Evolutionary conservation across 2,329 filamentous ascomycete genomes (phyloP).

Genomic region (Penicillium expansum): DNA sequence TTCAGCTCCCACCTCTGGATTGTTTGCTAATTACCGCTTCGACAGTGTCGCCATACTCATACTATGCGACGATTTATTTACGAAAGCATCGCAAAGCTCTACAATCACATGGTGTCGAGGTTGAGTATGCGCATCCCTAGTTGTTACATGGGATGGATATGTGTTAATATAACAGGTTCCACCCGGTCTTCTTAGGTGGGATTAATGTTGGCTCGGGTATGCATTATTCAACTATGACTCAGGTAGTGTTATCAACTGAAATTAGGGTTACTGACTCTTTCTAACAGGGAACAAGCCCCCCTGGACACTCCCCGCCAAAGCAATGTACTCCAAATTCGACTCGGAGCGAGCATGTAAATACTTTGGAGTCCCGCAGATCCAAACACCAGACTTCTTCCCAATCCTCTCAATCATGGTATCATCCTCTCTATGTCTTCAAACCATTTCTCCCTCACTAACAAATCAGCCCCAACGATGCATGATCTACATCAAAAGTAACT

Average conservation of each 20-base stretch:
- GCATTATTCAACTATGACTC: not conserved
- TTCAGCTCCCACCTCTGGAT: not conserved
- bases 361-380: slow-evolving; percentile 43
- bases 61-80: slow-evolving; percentile 57
- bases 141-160: not conserved
- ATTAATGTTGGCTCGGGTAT: slow-evolving; percentile 61
- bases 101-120: slow-evolving; percentile 56
- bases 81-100: slow-evolving; percentile 56
- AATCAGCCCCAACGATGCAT: slow-evolving; percentile 62
- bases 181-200: slow-evolving; percentile 69
- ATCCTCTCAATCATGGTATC: slow-evolving; percentile 52
- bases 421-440: slow-evolving; percentile 29
- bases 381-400: slow-evolving; percentile 50
- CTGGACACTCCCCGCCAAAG: slow-evolving; percentile 68
- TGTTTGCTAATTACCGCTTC: not conserved
- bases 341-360: slow-evolving; percentile 50
- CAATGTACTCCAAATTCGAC: slow-evolving; percentile 55
- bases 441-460: not conserved
- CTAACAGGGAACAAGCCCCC: slow-evolving; percentile 66
- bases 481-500: slow-evolving; percentile 62
- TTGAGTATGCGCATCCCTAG: slow-evolving; percentile 57
- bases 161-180: slow-evolving; percentile 51
- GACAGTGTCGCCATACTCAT: slow-evolving; percentile 62
- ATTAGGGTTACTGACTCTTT: not conserved
- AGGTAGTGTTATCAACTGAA: not conserved